Conservation (phyloP, 176 grass and related monocot genomes). For the Oryza meyeriana region DNA sequence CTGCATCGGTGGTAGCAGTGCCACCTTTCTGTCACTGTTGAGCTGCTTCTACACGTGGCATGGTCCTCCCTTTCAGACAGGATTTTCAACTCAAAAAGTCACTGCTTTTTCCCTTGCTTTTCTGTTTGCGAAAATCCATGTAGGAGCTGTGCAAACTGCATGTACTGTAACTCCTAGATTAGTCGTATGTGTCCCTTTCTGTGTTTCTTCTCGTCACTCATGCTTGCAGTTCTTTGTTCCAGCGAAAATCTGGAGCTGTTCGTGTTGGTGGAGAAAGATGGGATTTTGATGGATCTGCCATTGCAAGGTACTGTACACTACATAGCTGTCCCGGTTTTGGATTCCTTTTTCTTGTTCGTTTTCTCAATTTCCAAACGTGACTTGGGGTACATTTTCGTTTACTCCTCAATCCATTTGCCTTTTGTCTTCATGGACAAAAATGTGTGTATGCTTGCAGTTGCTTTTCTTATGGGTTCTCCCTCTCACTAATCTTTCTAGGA, state of each 20-base stretch:
- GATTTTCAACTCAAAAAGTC: not conserved
- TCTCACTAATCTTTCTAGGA: not conserved
- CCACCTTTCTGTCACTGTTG: not conserved
- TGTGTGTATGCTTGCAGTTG: not conserved
- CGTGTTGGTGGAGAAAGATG: not conserved
- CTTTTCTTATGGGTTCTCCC: not conserved
- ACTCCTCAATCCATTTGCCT: not conserved
- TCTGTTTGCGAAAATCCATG: not conserved
- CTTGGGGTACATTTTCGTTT: not conserved
- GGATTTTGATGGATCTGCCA: not conserved
- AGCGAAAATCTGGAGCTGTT: not conserved
- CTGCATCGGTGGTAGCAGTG: not conserved
- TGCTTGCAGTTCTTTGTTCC: not conserved
- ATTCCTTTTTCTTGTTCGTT: not conserved
- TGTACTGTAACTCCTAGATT: no score
- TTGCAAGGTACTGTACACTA: not conserved
- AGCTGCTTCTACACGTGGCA: constrained; percentile 6
- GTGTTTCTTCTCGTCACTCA: not conserved
- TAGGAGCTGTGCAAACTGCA: not conserved
- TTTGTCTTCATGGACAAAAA: not conserved
- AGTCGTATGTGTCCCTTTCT: not conserved
- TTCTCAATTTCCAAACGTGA: not conserved
- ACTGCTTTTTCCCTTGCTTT: not conserved
- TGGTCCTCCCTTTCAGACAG: not conserved
- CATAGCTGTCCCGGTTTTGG: not conserved